Evolutionary conservation across 2,329 filamentous ascomycete genomes (phyloP).

Genomic region (Sporothrix schenckii): DNA sequence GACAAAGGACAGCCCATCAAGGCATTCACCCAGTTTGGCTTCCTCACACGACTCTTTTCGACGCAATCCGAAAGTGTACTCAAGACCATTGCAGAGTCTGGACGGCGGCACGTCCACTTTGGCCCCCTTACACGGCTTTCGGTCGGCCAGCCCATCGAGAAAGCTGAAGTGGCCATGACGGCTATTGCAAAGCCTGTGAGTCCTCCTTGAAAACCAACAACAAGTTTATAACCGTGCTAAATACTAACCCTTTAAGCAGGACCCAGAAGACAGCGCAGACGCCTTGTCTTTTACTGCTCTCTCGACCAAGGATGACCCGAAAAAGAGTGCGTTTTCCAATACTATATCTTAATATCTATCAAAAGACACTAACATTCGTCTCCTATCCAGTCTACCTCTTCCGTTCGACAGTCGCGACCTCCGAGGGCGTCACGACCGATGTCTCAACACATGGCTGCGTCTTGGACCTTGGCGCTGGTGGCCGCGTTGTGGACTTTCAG

Average conservation of each 20-base stretch:
- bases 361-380: no score
- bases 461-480: conserved; percentile 47
- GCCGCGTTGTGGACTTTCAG: conserved; percentile 63
- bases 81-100: conserved; percentile 67
- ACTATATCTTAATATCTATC: not conserved
- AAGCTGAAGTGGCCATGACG: conserved; percentile 62
- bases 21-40: conserved; percentile 63
- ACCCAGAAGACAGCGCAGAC: conserved; percentile 43
- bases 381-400: conserved; percentile 58
- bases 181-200: conserved; percentile 42
- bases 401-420: conserved; percentile 54
- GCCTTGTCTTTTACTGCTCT: conserved; percentile 45
- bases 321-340: conserved; percentile 42
- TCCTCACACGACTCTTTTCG: conserved; percentile 63
- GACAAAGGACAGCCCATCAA: conserved; percentile 43
- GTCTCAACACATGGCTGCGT: conserved; percentile 46
- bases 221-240: no score
- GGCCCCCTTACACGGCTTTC: conserved; percentile 57
- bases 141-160: conserved; percentile 51
- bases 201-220: not conserved
- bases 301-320: conserved; percentile 39
- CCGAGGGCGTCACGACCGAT: conserved; percentile 61
- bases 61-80: conserved; percentile 65
- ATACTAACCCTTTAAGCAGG: not conserved
- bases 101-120: conserved; percentile 69